Conservation (phyloP, 169 alveolate genomes). For the Plasmodium inui region DNA sequence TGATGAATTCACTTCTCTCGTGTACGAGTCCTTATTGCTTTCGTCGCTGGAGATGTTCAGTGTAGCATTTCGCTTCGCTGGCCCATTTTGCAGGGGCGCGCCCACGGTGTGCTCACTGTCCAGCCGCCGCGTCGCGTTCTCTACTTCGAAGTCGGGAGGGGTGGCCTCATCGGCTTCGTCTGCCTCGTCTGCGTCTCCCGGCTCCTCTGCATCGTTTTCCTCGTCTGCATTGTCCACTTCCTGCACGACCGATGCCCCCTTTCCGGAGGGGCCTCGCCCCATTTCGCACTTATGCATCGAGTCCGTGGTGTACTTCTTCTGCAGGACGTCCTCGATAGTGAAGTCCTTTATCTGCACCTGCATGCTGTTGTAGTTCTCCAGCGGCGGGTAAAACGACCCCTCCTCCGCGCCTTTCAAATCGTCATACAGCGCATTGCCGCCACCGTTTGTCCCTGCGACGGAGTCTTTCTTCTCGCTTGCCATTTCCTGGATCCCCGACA, state of each 20-base stretch:
- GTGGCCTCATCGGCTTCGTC: background rate
- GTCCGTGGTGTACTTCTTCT: slow-evolving; percentile 42
- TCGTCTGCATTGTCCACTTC: background rate
- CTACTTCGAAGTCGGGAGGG: background rate
- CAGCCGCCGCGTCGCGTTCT: background rate
- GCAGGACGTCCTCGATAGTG: slow-evolving; percentile 47
- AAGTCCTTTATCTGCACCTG: slow-evolving; percentile 33
- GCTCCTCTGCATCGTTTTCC: background rate
- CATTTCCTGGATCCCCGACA: slow-evolving; percentile 16
- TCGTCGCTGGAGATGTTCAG: background rate
- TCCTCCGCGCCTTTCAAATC: slow-evolving; percentile 1
- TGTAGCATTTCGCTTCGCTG: slow-evolving; percentile 5
- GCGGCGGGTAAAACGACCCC: background rate
- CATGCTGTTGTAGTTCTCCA: slow-evolving; percentile 60
- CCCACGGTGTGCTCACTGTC: background rate
- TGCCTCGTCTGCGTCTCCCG: background rate
- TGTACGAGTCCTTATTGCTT: background rate
- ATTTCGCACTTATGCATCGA: slow-evolving; percentile 34
- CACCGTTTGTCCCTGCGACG: background rate
- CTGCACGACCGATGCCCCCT: background rate
- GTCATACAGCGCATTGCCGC: background rate
- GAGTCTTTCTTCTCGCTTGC: background rate
- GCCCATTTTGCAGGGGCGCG: background rate
- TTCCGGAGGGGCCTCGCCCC: background rate
- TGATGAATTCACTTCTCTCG: background rate